These are phyloP conservation scores for Colletotrichum salicis DNA, from an alignment of 2,329 filamentous ascomycete species.

Conservation along the genomic window DNA sequence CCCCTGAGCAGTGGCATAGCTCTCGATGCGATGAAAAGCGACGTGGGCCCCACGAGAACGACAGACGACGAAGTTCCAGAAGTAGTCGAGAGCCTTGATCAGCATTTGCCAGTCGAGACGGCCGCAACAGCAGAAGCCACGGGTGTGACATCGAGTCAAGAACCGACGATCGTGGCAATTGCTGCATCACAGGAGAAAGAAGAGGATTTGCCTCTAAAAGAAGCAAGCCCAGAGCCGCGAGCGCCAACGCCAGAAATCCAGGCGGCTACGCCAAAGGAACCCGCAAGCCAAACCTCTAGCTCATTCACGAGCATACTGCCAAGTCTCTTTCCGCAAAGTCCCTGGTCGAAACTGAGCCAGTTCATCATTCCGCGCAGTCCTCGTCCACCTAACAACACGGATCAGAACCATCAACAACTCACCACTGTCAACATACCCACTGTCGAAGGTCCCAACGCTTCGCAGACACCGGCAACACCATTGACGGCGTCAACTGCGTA, in stretches of 20 bases:
- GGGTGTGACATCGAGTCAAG: background rate
- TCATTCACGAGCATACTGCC: background rate
- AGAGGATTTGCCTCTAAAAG: background rate
- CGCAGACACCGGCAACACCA: background rate
- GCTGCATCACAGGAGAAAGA: background rate
- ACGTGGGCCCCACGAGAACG: background rate
- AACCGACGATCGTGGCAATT: conserved; percentile 1
- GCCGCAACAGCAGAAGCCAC: background rate
- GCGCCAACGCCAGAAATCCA: background rate
- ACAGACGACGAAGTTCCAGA: background rate
- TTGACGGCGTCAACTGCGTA: background rate
- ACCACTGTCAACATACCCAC: background rate
- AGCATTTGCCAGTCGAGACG: background rate
- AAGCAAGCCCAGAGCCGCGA: background rate
- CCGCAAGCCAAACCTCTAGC: background rate
- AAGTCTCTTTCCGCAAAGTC: conserved; percentile 1
- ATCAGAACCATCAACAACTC: background rate
- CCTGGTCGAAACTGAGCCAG: conserved; percentile 23
- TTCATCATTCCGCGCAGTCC: background rate
- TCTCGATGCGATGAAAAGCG: background rate
- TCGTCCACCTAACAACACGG: background rate
- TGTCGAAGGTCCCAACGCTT: background rate
- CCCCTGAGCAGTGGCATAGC: background rate
- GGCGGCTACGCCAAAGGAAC: too few relatives aligned
- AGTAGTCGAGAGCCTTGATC: background rate